phyloP scores from a whole-genome alignment of 148 eudicot species.

The Persicaria maculosa region DNA sequence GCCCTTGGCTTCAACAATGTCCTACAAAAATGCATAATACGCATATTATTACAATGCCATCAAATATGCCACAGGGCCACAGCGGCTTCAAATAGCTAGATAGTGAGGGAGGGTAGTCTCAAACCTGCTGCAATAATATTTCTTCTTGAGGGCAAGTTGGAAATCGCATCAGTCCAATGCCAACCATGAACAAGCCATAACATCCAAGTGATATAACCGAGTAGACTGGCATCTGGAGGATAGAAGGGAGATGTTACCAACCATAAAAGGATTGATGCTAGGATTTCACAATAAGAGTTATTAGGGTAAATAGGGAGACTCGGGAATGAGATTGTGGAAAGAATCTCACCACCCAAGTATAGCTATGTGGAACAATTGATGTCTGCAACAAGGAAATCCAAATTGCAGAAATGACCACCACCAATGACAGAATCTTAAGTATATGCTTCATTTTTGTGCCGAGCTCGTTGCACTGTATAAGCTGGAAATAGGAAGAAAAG shows the following conservation, averaged over 20 bases:
- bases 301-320: neutral
- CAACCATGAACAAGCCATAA: constrained; percentile 56
- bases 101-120: neutral
- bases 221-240: constrained; percentile 63
- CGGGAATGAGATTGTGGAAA: neutral
- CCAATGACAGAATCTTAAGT: constrained; percentile 55
- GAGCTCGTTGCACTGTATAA: no score
- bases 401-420: constrained; percentile 51
- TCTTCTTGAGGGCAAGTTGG: constrained; percentile 84
- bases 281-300: neutral
- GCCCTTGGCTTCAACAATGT: constrained; percentile 60
- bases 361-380: constrained; percentile 45
- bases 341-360: constrained; percentile 71
- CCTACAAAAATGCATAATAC: constrained; percentile 27
- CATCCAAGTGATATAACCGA: constrained; percentile 28
- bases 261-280: neutral
- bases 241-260: neutral
- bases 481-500: no score
- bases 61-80: no score
- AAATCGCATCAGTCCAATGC: constrained; percentile 68
- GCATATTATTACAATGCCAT: no score
- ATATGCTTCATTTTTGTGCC: constrained; percentile 60
- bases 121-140: constrained; percentile 63
- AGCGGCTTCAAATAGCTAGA: neutral
- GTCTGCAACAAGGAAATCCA: constrained; percentile 62